These are phyloP conservation scores for Globisporangium splendens DNA, from an alignment of 352 stramenopile species.

Conservation along the genomic window DNA sequence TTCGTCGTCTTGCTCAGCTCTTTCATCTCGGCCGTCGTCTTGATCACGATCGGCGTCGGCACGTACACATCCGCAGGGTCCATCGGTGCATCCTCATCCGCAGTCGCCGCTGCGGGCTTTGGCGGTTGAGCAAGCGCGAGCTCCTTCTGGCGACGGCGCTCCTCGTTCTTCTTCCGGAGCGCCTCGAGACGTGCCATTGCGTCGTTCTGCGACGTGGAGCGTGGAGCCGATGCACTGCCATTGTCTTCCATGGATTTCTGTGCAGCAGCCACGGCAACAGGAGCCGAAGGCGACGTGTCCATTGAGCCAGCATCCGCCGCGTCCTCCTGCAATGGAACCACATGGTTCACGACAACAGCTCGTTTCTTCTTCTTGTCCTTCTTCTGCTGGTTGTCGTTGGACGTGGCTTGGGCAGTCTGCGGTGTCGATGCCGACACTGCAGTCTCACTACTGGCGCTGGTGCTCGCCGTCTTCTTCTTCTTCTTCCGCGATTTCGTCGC, in stretches of 20 bases:
- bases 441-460: slow-evolving; percentile 14
- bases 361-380: slow-evolving; percentile 27
- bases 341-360: slow-evolving; percentile 22
- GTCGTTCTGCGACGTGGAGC: slow-evolving; percentile 51
- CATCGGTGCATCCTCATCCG: slow-evolving; percentile 21
- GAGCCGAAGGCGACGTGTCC: neutral
- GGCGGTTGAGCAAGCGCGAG: slow-evolving; percentile 15
- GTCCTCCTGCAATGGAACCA: slow-evolving; percentile 25
- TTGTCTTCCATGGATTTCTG: slow-evolving; percentile 4
- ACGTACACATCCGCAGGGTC: slow-evolving; percentile 50
- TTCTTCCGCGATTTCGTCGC: slow-evolving; percentile 10
- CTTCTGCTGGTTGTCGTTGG: slow-evolving; percentile 10
- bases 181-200: slow-evolving; percentile 66
- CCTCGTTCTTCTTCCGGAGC: slow-evolving; percentile 78
- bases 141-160: slow-evolving; percentile 48
- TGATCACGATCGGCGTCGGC: slow-evolving; percentile 64
- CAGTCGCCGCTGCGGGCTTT: neutral
- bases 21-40: slow-evolving; percentile 53
- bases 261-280: neutral
- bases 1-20: slow-evolving; percentile 45
- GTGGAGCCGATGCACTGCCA: slow-evolving; percentile 1
- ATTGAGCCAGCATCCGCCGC: neutral
- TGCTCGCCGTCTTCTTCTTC: slow-evolving; percentile 23
- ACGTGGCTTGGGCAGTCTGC: neutral
- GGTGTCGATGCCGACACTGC: neutral